phyloP scores from a whole-genome alignment of 768 basidiomycete species.

The Sutorius australiensis region DNA sequence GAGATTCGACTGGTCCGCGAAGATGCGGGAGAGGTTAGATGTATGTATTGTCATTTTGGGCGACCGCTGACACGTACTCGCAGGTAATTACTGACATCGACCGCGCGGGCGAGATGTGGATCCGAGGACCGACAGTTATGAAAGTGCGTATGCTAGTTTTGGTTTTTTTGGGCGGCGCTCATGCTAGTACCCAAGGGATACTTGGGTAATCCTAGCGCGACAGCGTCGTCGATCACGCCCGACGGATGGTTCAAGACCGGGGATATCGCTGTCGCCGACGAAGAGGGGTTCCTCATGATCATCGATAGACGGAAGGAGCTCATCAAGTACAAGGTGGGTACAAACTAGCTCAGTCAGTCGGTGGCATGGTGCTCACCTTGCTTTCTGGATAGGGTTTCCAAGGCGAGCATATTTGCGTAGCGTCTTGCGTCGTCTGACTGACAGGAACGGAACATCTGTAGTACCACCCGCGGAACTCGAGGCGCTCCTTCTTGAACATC shows the following conservation, averaged over 20 bases:
- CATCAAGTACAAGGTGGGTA: constrained; percentile 64
- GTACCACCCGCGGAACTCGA: constrained; percentile 89
- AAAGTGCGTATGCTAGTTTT: constrained; percentile 44
- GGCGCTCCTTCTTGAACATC: constrained; percentile 67
- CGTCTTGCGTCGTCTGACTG: neutral
- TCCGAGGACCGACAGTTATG: constrained; percentile 77
- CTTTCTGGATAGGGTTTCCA: constrained; percentile 59
- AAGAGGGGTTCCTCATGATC: constrained; percentile 70
- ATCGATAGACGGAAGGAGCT: constrained; percentile 74
- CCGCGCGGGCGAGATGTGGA: constrained; percentile 76
- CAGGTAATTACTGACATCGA: constrained; percentile 27
- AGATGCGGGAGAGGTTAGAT: constrained; percentile 45
- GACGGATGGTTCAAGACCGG: constrained; percentile 90
- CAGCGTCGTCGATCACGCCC: constrained; percentile 59
- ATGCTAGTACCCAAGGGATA: constrained; percentile 53
- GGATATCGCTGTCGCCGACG: constrained; percentile 66
- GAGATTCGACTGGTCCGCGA: constrained; percentile 69
- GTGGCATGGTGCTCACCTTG: neutral
- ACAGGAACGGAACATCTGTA: constrained; percentile 21
- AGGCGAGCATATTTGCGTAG: constrained; percentile 38
- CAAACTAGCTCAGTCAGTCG: neutral
- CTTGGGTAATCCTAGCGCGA: constrained; percentile 67
- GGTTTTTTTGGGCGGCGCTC: neutral
- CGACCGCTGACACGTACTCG: neutral
- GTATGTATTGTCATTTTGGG: no score